Base-by-base conservation (phyloP, 2,329 filamentous ascomycete species). In the Pseudogymnoascus sp. region DNA sequence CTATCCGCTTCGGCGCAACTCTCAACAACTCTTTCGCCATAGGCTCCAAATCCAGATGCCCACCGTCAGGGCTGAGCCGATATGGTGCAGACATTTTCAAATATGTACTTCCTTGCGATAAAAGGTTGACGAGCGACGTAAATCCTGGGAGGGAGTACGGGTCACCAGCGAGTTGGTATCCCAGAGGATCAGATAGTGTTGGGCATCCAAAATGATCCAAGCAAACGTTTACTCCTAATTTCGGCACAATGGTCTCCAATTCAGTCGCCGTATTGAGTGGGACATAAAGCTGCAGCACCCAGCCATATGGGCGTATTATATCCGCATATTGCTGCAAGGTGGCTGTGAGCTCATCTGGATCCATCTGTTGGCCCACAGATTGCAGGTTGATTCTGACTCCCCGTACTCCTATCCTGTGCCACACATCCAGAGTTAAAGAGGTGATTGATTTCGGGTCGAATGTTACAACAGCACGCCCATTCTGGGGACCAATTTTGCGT, bases 171-270 rank as follows among this genome's bases (percentile, higher is more conserved):
- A 59, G n/a, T 65, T 62, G 10, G 68, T 65, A 3, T 58, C 55
- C 60, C 65, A 64, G 2, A 60, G 38, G 4, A 65, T 38, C 19
- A 2, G 66, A 66, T 4, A 83, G 67, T 1, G 71, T 71, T 0
- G 82, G 82, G 10, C 77, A 75, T 6, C 82, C 84, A 64, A 86
- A 81, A 68, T 87, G 84, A 68, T 85, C 84, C 68, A 87, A 77
- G 65, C 81, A 84, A 38, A 85, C 71, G 52, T 78, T 79, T 16
- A 85, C 76, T 3, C 76, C 75, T 2, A 86, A 75, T 0, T 69
- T 67, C 0, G 80, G 77, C 1, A 83, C 72, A 35, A 84, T 74
- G 4, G 71, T 68, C 65, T 83, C 78, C 1, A 87, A 73, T 14
- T 77, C 67, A 4, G 77, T 72, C 2, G 85, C 73, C 66, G 78